Percentiles rank a stretch among this genome's conserved stretches.
These are phyloP conservation scores for Pseudoperonospora humuli DNA, from an alignment of 352 stramenopile genomes.

Conservation along the genomic window DNA sequence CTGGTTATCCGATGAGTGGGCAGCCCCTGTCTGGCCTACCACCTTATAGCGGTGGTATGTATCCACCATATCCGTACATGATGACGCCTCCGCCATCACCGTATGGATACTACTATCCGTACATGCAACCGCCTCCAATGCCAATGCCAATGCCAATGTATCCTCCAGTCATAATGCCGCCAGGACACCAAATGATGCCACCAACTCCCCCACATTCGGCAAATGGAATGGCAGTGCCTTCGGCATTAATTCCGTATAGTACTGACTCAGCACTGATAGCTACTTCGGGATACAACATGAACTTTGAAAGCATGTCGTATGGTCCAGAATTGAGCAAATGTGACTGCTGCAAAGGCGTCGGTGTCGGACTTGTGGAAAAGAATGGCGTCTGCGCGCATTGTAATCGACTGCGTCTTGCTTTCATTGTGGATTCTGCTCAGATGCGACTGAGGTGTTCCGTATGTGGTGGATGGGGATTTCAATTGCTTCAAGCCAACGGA, in stretches of 20 bases:
- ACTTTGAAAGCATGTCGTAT: constrained; percentile 9
- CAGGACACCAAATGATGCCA: constrained; percentile 16
- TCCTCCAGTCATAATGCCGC: constrained; percentile 16
- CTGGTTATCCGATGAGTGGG: constrained; percentile 5
- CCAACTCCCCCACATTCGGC: constrained; percentile 16
- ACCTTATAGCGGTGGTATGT: constrained; percentile 22
- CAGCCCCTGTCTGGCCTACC: constrained; percentile 7
- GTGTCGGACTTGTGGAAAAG: constrained; percentile 57
- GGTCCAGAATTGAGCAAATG: constrained; percentile 36
- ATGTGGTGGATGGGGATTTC: constrained; percentile 53
- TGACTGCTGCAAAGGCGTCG: constrained; percentile 40
- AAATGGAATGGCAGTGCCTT: constrained; percentile 11
- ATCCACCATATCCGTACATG: constrained; percentile 30
- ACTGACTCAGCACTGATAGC: constrained; percentile 14
- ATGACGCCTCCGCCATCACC: constrained; percentile 22
- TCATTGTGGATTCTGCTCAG: constrained; percentile 59
- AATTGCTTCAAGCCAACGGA: constrained; percentile 37
- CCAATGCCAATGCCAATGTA: constrained; percentile 26
- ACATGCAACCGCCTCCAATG: constrained; percentile 24
- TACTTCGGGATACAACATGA: constrained; percentile 7
- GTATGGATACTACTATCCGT: constrained; percentile 37
- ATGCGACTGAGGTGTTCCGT: constrained; percentile 43
- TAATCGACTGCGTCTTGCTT: constrained; percentile 56
- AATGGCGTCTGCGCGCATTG: constrained; percentile 63
- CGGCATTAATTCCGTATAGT: constrained; percentile 33